Percentiles rank a stretch among this genome's conserved stretches.
Conservation (phyloP, 257 asterid genomes). For the Verbascum thapsus region DNA sequence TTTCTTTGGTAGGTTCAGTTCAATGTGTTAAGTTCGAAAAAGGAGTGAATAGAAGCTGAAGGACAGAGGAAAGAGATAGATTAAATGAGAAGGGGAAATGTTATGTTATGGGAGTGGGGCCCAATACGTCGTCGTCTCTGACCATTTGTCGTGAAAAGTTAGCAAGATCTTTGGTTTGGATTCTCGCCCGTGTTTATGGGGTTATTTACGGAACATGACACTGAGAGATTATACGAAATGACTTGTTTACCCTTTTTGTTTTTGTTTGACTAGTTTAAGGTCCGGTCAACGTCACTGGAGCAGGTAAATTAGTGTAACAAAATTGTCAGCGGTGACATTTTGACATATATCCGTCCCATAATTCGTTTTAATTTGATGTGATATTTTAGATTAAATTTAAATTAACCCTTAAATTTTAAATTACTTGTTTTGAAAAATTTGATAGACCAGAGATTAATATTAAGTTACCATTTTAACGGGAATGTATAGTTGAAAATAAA, state of each 20-base stretch:
- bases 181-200: constrained; percentile 26
- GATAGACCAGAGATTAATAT: too few species aligned
- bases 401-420: too few species aligned
- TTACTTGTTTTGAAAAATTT: too few species aligned
- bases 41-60: constrained; percentile 26
- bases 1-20: constrained; percentile 3
- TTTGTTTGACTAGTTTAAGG: not conserved
- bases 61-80: constrained; percentile 27
- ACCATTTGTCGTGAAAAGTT: constrained; percentile 14
- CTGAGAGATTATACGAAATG: not conserved
- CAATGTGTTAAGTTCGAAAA: constrained; percentile 24
- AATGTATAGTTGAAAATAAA: too few species aligned
- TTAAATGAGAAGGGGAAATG: not conserved
- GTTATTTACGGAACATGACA: constrained; percentile 33
- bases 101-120: constrained; percentile 9
- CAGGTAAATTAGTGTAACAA: too few species aligned
- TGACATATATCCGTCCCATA: too few species aligned
- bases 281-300: too few species aligned
- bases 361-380: too few species aligned
- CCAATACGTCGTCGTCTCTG: constrained; percentile 35
- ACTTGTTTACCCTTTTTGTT: constrained; percentile 16
- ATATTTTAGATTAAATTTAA: too few species aligned
- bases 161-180: not conserved
- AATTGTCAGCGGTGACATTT: too few species aligned
- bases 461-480: too few species aligned